Evolutionary conservation across 2,329 filamentous ascomycete species (phyloP), one percentile per base, ranked within the genome.

Genomic region (Diaporthe vexans): DNA sequence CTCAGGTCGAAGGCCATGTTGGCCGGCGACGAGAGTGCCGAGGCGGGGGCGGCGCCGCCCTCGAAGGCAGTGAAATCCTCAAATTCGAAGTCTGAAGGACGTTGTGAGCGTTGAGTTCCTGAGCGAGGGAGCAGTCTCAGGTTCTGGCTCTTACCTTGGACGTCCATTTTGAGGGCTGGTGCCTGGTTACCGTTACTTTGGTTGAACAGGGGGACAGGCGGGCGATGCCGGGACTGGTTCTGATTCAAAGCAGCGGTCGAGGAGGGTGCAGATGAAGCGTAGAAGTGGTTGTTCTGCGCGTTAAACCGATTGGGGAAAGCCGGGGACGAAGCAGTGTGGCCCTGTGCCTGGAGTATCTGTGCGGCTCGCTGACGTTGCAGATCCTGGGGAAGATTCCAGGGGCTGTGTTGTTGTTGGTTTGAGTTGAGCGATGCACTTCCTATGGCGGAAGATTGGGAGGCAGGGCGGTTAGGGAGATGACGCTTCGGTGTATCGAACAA

Each of bases 121-220:
- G 79, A 69, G 33, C 57, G 43, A 48, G 73, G 70, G 19, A 72
- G 72, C 57, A 37, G 65, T 54, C 63, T 40, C 33, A 35, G 63
- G 33, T 3, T 24, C 33, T 52, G 72, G 40, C 46, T 75, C 80
- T 81, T 89, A 91, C 89, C 89, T 88, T 87, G 83, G 74, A 88
- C 81, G 84, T 88, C 88, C 89, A 91, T 91, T 76, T 87, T 88
- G 81, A 80, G 80, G 71, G 78, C 51, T 61, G 67, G 73, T 79
- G 86, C 85, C 77, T 86, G 85, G 82, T 84, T 90, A 83, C 87
- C 86, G 77, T 85, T 87, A 80, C 86, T 89, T 83, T 92, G 90
- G 75, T 90, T 84, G 82, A 95, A 95, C 79, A 94, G 86, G 76
- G 93, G 93, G 78, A 95, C 93, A 80, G 92, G 93, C 70, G 93